Evolutionary conservation across 805 yeast genomes (phyloP), one percentile per base, ranked within the genome.

Genomic region (Starmerella floris): DNA sequence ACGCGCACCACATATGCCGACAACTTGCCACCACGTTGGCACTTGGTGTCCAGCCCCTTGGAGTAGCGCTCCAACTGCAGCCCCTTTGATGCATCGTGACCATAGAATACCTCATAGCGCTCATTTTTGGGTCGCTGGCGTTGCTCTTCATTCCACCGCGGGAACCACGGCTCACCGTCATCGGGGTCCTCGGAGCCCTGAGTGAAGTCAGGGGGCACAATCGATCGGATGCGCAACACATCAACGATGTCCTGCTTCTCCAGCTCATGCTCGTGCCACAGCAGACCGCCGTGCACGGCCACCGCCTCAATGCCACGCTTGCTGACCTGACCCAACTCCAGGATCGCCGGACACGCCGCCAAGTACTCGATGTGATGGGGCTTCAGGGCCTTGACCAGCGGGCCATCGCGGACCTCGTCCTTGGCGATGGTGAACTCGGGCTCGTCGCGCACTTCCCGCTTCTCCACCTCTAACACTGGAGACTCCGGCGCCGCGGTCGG

Each of bases 81-180:
- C 1, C 95, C 95, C 42, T 77, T 65, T 42, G 74, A 67, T 3
- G 96, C 93, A 56, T 83, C 93, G 56, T 87, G 97, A 1, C 96
- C 97, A 57, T 87, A 87, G 53, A 74, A 75, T 3, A 83, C 84
- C 42, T 55, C 60, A 36, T 30, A 42, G 32, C 61, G 58, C 28
- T 52, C 51, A n/a, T 47, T 57, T 50, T 55, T 43, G 23, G 56
- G 48, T 8, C 44, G 37, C 35, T 45, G 33, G 26, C 30, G 46
- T 50, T 69, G 74, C 45, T 65, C 64, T 34, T 56, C 50, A 49
- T 73, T 71, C 73, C 76, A 78, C 16, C 73, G 51, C 49, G 70
- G 70, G 37, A 72, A 69, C 84, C 85, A 78, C 15, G 73, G 69
- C 4, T 67, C 63, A 23, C 64, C 64, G 17, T 51, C 59, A 32